Evolutionary conservation across 257 asterid species (phyloP).

Genomic region (Solanum sitiens): DNA sequence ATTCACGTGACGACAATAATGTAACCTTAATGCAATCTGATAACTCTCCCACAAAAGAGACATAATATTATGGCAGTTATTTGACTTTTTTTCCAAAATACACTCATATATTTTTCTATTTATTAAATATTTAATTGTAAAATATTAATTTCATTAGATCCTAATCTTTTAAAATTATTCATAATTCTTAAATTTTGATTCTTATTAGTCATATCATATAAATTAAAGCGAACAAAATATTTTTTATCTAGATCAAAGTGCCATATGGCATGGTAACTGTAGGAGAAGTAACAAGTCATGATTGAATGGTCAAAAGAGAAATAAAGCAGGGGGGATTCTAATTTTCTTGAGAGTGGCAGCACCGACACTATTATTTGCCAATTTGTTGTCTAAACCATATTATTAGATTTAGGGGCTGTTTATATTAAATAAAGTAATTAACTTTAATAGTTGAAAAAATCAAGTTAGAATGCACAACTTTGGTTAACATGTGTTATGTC

Average conservation of each 20-base stretch:
- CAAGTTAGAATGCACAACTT: background rate
- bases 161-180: background rate
- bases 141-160: no score
- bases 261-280: background rate
- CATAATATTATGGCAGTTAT: no score
- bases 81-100: no score
- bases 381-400: background rate
- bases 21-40: background rate
- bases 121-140: background rate
- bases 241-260: background rate
- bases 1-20: background rate
- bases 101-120: background rate
- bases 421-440: background rate
- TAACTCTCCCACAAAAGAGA: background rate
- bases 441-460: background rate
- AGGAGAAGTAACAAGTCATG: background rate
- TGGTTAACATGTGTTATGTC: background rate
- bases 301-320: background rate
- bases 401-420: background rate
- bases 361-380: background rate
- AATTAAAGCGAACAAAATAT: no score
- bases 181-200: rapidly evolving
- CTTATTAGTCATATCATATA: no score
- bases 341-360: background rate
- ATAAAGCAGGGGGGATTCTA: background rate